phyloP scores from a whole-genome alignment of 2,329 filamentous ascomycete species.

The Diplodia corticola region DNA sequence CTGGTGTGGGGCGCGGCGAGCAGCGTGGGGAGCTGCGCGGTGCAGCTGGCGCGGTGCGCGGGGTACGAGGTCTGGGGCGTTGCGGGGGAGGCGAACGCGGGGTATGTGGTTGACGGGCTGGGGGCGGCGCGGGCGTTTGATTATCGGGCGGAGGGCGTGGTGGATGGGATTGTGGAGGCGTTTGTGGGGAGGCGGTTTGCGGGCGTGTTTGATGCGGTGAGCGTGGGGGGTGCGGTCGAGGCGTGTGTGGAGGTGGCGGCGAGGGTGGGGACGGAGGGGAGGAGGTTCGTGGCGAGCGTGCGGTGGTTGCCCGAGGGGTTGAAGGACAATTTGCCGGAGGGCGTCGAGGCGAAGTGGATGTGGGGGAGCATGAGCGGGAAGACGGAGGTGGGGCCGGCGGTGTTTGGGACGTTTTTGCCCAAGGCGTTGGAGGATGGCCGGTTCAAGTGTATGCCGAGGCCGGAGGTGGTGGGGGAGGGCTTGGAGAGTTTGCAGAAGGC shows the following conservation, averaged over 20 bases:
- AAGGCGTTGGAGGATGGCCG: slow-evolving; percentile 34
- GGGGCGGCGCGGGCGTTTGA: slow-evolving; percentile 36
- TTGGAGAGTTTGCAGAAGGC: slow-evolving; percentile 31
- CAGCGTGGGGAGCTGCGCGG: slow-evolving; percentile 36
- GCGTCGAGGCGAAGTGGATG: background rate
- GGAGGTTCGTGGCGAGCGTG: background rate
- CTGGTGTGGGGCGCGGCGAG: slow-evolving; percentile 40
- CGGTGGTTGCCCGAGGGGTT: background rate
- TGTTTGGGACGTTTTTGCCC: slow-evolving; percentile 37
- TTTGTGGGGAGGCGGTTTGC: slow-evolving; percentile 38
- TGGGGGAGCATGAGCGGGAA: slow-evolving; percentile 23
- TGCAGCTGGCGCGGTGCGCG: slow-evolving; percentile 39
- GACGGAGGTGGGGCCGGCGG: slow-evolving; percentile 33
- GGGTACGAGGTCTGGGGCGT: slow-evolving; percentile 38
- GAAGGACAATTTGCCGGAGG: background rate
- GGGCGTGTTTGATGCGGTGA: slow-evolving; percentile 42
- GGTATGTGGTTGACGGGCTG: slow-evolving; percentile 31
- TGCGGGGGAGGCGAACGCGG: slow-evolving; percentile 35
- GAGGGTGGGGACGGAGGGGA: background rate
- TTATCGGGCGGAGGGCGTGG: slow-evolving; percentile 35
- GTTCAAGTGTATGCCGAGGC: slow-evolving; percentile 34
- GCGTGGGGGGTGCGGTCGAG: background rate
- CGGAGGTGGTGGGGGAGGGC: slow-evolving; percentile 33
- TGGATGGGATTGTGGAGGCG: slow-evolving; percentile 40
- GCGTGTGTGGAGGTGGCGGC: background rate